Evolutionary conservation across 2,329 filamentous ascomycete species (phyloP).

Genomic region (Cordyceps pruinosa): DNA sequence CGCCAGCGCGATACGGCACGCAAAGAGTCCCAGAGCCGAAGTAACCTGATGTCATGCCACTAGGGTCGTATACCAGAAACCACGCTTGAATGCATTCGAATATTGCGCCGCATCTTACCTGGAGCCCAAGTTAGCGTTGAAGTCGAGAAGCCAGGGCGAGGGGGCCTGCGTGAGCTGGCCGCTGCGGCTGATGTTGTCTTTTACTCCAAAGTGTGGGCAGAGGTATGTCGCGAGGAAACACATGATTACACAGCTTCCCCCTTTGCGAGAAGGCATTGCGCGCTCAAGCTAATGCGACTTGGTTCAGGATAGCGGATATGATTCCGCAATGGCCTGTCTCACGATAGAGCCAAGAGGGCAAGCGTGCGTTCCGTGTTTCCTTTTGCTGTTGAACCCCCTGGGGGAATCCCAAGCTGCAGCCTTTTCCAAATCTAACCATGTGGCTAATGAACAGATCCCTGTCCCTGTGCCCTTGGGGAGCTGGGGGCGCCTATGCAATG

Average conservation of each 20-base stretch:
- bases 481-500: conserved; percentile 36
- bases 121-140: conserved; percentile 57
- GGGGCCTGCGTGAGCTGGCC: conserved; percentile 53
- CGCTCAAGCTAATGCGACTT: background rate
- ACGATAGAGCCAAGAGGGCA: conserved; percentile 33
- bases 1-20: background rate
- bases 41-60: background rate
- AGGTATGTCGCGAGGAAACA: conserved; percentile 39
- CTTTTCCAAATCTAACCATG: conserved; percentile 1
- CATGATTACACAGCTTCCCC: background rate
- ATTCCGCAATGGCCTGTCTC: conserved; percentile 45
- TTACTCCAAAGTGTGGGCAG: conserved; percentile 64
- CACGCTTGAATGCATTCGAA: conserved; percentile 50
- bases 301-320: conserved; percentile 31
- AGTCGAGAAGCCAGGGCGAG: conserved; percentile 60
- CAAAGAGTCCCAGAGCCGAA: background rate
- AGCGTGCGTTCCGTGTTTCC: conserved; percentile 34
- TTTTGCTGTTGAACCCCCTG: background rate
- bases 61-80: conserved; percentile 59
- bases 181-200: conserved; percentile 63
- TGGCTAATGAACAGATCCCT: conserved; percentile 30
- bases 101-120: conserved; percentile 42
- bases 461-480: conserved; percentile 54
- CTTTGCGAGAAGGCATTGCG: background rate
- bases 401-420: no score